Base-by-base conservation (phyloP, 371 early-diverging fungal genomes). In the Smittium culicis region DNA sequence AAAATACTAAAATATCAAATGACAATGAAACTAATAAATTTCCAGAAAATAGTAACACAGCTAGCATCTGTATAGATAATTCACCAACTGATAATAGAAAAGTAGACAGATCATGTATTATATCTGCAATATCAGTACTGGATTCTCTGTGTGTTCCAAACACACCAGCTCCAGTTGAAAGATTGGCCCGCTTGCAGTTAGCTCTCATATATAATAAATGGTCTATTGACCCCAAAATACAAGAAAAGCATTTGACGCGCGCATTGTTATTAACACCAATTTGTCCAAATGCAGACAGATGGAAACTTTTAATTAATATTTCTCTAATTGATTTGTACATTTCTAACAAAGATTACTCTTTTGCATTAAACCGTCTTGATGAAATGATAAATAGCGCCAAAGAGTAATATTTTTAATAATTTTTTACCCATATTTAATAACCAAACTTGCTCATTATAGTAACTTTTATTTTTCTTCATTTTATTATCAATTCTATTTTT, bases 121-220 rank as follows among this genome's bases (percentile, higher is more conserved):
- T 35, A 32, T 32, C 62, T 34, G 16, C 62, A 5, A 62, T 62
- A 5, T 14, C 62, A 14, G 3, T 35, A 16, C 30, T 62, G 30
- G 62, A 62, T 29, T 27, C 34, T 35, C 20, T 62, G 32, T 62
- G 62, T 62, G 62, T 31, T 34, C 34, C 62, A 2, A 29, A 29
- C 5, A 62, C 30, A 29, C 62, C 62, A 11, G 24, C 16, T 24
- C 14, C 8, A 14, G 30, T 30, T 62, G 62, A 62, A 35, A 20
- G 24, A 35, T 3, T 27, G 25, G 62, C 62, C 2, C 14, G 62
- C 8, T 62, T 5, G 14, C 14, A 25, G 32, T 62, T 62, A 29
- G 62, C 62, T 27, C 11, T 5, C 5, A 31, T 62, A 2, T 62
- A 62, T 62, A 14, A 35, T 28, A 25, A 62, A 2, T 62, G 30